A percentile compares a stretch with the other conserved stretches of the same genome.
phyloP scores from a whole-genome alignment of 2,329 filamentous ascomycete species.

The Fusarium sp. region DNA sequence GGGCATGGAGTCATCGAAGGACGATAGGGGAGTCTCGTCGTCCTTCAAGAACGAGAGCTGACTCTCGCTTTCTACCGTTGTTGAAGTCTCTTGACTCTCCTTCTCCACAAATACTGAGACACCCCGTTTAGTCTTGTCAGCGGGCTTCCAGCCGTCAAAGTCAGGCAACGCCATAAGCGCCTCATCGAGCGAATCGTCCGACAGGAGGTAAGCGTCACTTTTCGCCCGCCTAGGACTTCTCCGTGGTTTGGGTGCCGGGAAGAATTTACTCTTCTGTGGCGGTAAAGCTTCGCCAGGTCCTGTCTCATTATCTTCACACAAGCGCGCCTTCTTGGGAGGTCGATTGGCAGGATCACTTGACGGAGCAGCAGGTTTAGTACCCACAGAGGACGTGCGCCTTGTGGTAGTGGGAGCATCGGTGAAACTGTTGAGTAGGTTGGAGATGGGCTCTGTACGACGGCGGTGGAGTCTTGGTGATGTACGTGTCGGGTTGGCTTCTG shows the following conservation, averaged over 20 bases:
- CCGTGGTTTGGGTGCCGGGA: conserved; percentile 52
- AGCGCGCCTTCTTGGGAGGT: conserved; percentile 68
- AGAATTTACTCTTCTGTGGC: conserved; percentile 67
- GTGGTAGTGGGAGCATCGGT: conserved; percentile 36
- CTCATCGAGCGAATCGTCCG: conserved; percentile 69
- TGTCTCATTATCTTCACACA: conserved; percentile 63
- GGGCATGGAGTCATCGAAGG: conserved; percentile 47
- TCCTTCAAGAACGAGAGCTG: conserved; percentile 42
- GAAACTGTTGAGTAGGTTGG: conserved; percentile 56
- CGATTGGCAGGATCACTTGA: conserved; percentile 49
- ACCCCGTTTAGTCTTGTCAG: conserved; percentile 52
- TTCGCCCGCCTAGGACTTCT: conserved; percentile 49
- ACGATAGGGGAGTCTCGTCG: conserved; percentile 41
- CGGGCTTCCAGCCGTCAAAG: conserved; percentile 61
- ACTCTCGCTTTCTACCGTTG: conserved; percentile 34
- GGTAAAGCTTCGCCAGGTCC: conserved; percentile 51
- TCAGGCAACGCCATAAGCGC: conserved; percentile 65
- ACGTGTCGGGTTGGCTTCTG: conserved; percentile 39
- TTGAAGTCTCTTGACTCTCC: conserved; percentile 47
- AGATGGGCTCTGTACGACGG: conserved; percentile 65
- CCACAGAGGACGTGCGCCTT: conserved; percentile 29
- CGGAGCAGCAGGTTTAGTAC: conserved; percentile 18
- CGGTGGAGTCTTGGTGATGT: conserved; percentile 59
- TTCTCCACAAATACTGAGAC: conserved; percentile 61
- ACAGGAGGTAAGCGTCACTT: conserved; percentile 61